These are phyloP conservation scores for Myriangium duriaei DNA, from an alignment of 2,329 filamentous ascomycete genomes.

Conservation along the genomic window DNA sequence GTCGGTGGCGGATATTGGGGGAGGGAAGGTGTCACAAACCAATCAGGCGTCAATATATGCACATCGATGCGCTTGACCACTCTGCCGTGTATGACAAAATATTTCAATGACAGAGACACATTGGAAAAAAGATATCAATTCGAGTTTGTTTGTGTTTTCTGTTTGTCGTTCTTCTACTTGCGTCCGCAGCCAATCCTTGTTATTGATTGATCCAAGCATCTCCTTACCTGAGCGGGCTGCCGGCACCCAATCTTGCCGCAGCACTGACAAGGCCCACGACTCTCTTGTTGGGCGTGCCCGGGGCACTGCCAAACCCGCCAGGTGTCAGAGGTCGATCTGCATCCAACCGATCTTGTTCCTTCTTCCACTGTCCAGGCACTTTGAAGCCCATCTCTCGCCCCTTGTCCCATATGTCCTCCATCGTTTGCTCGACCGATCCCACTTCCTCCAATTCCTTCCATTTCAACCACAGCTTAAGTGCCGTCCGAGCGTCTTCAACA, in stretches of 20 bases:
- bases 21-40: too few species aligned
- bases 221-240: conserved; percentile 23
- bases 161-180: too few species aligned
- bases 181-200: too few species aligned
- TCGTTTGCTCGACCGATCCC: conserved; percentile 67
- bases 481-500: conserved; percentile 88
- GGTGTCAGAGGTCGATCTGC: conserved; percentile 13
- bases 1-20: too few species aligned
- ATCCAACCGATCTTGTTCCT: conserved; percentile 12
- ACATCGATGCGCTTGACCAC: too few species aligned
- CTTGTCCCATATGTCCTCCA: conserved; percentile 71
- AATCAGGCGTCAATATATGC: too few species aligned
- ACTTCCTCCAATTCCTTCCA: conserved; percentile 82
- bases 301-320: conserved; percentile 19
- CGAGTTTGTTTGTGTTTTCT: too few species aligned
- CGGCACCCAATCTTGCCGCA: conserved; percentile 19
- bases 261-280: conserved; percentile 13
- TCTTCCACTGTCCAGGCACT: conserved; percentile 18
- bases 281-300: conserved; percentile 21
- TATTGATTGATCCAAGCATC: too few species aligned
- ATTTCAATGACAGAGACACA: too few species aligned
- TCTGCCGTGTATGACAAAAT: too few species aligned
- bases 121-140: too few species aligned
- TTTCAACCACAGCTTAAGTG: conserved; percentile 77
- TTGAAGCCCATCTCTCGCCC: conserved; percentile 42